Base-by-base conservation (phyloP, 306 rosid species). In the Glycyrrhiza uralensis region DNA sequence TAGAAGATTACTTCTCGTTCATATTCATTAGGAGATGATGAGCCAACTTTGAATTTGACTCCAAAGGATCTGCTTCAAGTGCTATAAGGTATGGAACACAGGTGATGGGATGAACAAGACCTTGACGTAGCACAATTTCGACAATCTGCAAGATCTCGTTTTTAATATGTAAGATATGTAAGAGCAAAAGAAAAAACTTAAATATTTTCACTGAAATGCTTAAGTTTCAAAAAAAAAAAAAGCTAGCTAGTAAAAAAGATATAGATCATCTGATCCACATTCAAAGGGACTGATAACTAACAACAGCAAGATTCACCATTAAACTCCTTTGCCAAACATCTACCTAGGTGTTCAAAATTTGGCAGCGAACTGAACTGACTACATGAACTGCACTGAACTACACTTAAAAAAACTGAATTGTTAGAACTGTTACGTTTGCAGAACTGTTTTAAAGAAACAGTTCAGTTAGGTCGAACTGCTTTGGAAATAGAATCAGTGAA, bases 61-160 rank as follows among this genome's bases (percentile, higher is more conserved):
- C 99, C 71, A 77, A 77, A 30, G 99, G 96, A 87, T 94, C 99
- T 20, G 96, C 86, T 86, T 94, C 99, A 18, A 94, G 92, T n/a
- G 99, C 99, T 71, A 94, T 89, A 61, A 94, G 97, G 81, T 79
- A 84, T 28, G 99, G 99, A 81, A 94, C 99, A 76, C 99, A 89
- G 35, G 97, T 91, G 81, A 94, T 94, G n/a, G 97, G 99, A 84
- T 91, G 97, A 79, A 89, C 99, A 76, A 94, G 97, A 76, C 99
- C 99, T 82, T 94, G 99, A 79, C 99, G 97, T 81, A 94, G 82
- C 74, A 88, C 97, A 80, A 94, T 78, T 84, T 94, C 99, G 33
- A 94, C 96, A 73, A 94, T 94, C 99, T 94, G 96, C 81, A 80
- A 68, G 39, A 39, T 42, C 56, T 56, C 30, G 65, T 39, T 75